A percentile compares a stretch with the other conserved stretches of the same genome.
Conservation (phyloP, 2,329 filamentous ascomycete species). For the Epichloe gansuensis region DNA sequence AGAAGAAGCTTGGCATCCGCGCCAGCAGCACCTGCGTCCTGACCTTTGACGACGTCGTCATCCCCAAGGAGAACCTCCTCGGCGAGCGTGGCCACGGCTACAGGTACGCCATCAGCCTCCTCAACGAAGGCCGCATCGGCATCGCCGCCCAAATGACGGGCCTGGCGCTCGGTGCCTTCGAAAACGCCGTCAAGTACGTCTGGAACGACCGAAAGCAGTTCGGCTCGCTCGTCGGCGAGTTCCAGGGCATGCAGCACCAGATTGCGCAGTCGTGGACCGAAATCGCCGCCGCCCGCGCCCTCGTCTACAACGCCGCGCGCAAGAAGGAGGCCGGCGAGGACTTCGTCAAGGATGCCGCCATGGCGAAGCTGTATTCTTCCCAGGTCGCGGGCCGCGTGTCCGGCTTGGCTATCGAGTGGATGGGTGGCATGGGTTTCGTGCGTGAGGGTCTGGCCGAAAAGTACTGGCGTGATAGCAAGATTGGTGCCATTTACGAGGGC, state of each 20-base stretch:
- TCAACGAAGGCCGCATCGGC: slow-evolving; percentile 95
- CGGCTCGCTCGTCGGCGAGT: slow-evolving; percentile 81
- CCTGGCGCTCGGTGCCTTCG: slow-evolving; percentile 83
- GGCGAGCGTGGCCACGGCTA: slow-evolving; percentile 86
- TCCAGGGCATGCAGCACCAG: slow-evolving; percentile 99
- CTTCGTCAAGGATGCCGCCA: slow-evolving; percentile 90
- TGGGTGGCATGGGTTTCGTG: slow-evolving; percentile 99
- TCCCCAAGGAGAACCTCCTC: slow-evolving; percentile 78
- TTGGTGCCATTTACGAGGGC: slow-evolving; percentile 94
- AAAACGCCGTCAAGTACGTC: slow-evolving; percentile 84
- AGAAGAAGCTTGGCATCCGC: slow-evolving; percentile 97
- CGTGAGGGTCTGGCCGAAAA: slow-evolving; percentile 94
- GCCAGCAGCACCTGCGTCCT: slow-evolving; percentile 94
- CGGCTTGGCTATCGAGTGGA: slow-evolving; percentile 88
- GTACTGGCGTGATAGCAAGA: slow-evolving; percentile 96
- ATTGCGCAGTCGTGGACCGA: slow-evolving; percentile 92
- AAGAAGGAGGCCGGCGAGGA: slow-evolving; percentile 97
- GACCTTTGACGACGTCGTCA: slow-evolving; percentile 91
- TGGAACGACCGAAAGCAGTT: slow-evolving; percentile 99
- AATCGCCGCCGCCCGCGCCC: slow-evolving; percentile 76
- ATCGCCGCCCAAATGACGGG: slow-evolving; percentile 99
- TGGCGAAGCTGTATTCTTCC: slow-evolving; percentile 92
- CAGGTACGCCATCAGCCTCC: slow-evolving; percentile 87
- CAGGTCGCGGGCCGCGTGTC: slow-evolving; percentile 85
- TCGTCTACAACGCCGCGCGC: slow-evolving; percentile 90